These are phyloP conservation scores for Scutellospora calospora DNA, from an alignment of 371 early-diverging fungal species.

Conservation along the genomic window DNA sequence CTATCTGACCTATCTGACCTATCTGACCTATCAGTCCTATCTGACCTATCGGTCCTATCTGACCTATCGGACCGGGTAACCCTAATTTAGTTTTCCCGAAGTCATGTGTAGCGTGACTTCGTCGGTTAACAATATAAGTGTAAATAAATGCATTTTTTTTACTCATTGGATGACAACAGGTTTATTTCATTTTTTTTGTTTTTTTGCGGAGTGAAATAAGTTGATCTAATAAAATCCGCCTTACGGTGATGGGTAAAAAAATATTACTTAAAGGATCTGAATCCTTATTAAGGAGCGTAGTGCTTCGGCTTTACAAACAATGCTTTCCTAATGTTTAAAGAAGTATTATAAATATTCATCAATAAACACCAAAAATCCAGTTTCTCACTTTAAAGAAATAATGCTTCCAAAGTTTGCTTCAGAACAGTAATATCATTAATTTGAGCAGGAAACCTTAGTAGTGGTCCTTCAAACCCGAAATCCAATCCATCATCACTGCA, in stretches of 20 bases:
- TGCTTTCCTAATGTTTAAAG: conserved; percentile 35
- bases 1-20: too few species aligned
- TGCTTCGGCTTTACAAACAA: conserved; percentile 35
- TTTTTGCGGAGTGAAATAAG: conserved; percentile 56
- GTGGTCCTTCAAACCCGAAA: conserved; percentile 34
- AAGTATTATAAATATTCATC: conserved; percentile 19
- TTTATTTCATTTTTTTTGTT: not conserved
- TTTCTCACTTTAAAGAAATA: conserved; percentile 37
- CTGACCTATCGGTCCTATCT: too few species aligned
- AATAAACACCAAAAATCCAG: not conserved
- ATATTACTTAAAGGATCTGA: conserved; percentile 29
- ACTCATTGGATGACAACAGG: conserved; percentile 43
- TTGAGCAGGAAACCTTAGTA: conserved; percentile 24
- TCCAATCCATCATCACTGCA: not conserved
- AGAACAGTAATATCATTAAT: conserved; percentile 25
- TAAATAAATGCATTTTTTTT: too few species aligned
- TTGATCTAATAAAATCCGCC: conserved; percentile 41
- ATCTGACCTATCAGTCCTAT: too few species aligned
- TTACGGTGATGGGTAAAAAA: conserved; percentile 37
- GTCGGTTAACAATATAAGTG: too few species aligned
- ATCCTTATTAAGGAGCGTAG: conserved; percentile 12
- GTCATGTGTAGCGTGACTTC: too few species aligned
- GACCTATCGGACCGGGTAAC: too few species aligned
- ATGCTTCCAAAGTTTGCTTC: conserved; percentile 23
- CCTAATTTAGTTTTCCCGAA: too few species aligned